Conservation (phyloP, 2,329 filamentous ascomycete genomes). For the Xylariaceae sp. region DNA sequence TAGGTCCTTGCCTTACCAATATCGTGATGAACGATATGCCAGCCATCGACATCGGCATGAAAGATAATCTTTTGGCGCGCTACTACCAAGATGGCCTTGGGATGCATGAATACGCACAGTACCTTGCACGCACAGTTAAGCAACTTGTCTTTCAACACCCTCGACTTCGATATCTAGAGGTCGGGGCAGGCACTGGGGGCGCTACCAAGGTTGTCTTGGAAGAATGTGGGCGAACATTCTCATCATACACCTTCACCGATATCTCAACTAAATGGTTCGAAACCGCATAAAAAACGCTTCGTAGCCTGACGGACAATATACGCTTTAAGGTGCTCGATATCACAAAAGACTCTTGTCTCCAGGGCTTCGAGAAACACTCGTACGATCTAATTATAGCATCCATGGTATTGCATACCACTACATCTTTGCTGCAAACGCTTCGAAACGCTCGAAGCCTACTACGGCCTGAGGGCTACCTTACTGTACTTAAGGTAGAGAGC, state of each 20-base stretch:
- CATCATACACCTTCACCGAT: conserved; percentile 9
- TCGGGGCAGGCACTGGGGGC: conserved; percentile 14
- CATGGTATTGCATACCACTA: conserved; percentile 7
- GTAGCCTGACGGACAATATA: conserved; percentile 1
- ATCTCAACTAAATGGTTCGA: conserved; percentile 5
- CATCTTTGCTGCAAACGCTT: conserved; percentile 4
- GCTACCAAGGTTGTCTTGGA: conserved; percentile 3
- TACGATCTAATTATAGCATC: conserved; percentile 8
- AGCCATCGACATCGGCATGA: conserved; percentile 3
- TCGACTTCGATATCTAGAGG: conserved; percentile 26
- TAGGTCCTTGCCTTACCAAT: background rate
- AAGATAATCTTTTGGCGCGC: conserved; percentile 1
- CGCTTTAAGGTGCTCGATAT: conserved; percentile 12
- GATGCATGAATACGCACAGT: conserved; percentile 9
- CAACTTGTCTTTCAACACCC: conserved; percentile 30
- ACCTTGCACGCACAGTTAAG: conserved; percentile 15
- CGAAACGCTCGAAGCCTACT: conserved; percentile 8
- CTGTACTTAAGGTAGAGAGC: conserved; percentile 5
- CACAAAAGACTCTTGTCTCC: conserved; percentile 1
- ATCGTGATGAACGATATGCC: background rate
- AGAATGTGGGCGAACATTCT: conserved; percentile 1
- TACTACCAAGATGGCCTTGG: conserved; percentile 5
- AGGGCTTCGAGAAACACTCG: conserved; percentile 2
- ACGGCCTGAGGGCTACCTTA: conserved; percentile 12
- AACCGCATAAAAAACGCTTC: conserved; percentile 12